phyloP scores from a whole-genome alignment of 768 basidiomycete species.

The Hirschioporus abietinus region DNA sequence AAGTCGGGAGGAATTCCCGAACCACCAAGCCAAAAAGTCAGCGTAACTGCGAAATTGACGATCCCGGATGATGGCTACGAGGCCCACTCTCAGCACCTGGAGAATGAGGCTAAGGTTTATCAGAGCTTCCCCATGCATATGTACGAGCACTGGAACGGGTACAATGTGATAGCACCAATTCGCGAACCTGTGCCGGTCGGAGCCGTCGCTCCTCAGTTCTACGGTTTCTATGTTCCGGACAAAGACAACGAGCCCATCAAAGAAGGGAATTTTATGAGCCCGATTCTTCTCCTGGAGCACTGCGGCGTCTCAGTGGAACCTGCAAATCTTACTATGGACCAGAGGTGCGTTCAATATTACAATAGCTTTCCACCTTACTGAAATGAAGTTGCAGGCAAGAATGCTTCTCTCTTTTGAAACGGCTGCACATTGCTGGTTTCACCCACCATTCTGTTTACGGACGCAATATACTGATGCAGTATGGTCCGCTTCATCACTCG shows the following conservation, averaged over 20 bases:
- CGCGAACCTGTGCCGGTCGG: conserved; percentile 38
- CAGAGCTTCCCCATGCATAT: conserved; percentile 38
- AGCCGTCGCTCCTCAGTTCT: conserved; percentile 58
- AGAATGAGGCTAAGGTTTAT: conserved; percentile 40
- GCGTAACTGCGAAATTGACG: conserved; percentile 25
- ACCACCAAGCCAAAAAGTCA: conserved; percentile 18
- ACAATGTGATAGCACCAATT: conserved; percentile 37
- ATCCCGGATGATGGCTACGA: conserved; percentile 1
- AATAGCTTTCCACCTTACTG: neutral
- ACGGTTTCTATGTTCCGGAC: conserved; percentile 30
- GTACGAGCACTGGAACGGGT: conserved; percentile 46
- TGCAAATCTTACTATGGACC: conserved; percentile 29
- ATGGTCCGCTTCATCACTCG: conserved; percentile 33
- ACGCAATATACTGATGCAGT: conserved; percentile 35
- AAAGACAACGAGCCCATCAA: conserved; percentile 9
- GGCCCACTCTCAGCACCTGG: conserved; percentile 11
- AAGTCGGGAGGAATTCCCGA: neutral
- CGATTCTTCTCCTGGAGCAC: conserved; percentile 39
- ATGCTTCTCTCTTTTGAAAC: conserved; percentile 32
- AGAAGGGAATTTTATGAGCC: conserved; percentile 24
- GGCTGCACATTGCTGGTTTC: conserved; percentile 33
- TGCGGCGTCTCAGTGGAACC: conserved; percentile 31
- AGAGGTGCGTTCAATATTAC: conserved; percentile 21
- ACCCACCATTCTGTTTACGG: conserved; percentile 30
- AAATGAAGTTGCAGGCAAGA: conserved; percentile 22